phyloP scores from a whole-genome alignment of 2,329 filamentous ascomycete species.

The Teratosphaeria destructans region DNA sequence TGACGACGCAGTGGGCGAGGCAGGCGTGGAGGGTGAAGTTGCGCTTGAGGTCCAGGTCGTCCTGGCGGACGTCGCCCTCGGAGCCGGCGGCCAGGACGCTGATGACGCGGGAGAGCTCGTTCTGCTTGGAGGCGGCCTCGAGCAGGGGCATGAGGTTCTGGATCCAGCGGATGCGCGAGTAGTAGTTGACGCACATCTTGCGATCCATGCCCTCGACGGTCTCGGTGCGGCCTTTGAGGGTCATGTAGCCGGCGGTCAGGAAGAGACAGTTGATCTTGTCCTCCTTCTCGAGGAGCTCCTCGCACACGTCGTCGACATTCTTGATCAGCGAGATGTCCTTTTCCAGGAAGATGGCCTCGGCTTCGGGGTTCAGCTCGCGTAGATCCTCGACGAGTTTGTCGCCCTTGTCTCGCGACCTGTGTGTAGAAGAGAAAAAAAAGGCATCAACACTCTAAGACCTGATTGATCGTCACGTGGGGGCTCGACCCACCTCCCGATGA shows the following conservation, averaged over 20 bases:
- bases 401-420: slow-evolving; percentile 29
- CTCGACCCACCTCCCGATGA: slow-evolving; percentile 28
- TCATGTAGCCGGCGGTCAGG: slow-evolving; percentile 41
- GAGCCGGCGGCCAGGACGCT: slow-evolving; percentile 44
- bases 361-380: slow-evolving; percentile 27
- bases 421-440: background rate
- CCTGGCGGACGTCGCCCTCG: slow-evolving; percentile 39
- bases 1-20: slow-evolving; percentile 35
- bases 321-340: slow-evolving; percentile 31
- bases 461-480: background rate
- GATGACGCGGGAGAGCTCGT: slow-evolving; percentile 42
- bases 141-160: slow-evolving; percentile 48
- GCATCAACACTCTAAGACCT: background rate
- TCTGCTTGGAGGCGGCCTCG: slow-evolving; percentile 27
- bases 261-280: slow-evolving; percentile 46
- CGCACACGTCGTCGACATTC: slow-evolving; percentile 34
- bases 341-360: slow-evolving; percentile 31
- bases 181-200: slow-evolving; percentile 43
- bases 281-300: slow-evolving; percentile 42
- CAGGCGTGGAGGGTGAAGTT: slow-evolving; percentile 27
- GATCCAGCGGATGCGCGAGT: slow-evolving; percentile 48
- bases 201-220: slow-evolving; percentile 48
- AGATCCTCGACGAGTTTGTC: slow-evolving; percentile 28
- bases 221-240: slow-evolving; percentile 35
- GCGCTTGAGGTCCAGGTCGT: slow-evolving; percentile 37